Conservation (phyloP, 169 alveolate genomes). For the Plasmodium knowlesi region DNA sequence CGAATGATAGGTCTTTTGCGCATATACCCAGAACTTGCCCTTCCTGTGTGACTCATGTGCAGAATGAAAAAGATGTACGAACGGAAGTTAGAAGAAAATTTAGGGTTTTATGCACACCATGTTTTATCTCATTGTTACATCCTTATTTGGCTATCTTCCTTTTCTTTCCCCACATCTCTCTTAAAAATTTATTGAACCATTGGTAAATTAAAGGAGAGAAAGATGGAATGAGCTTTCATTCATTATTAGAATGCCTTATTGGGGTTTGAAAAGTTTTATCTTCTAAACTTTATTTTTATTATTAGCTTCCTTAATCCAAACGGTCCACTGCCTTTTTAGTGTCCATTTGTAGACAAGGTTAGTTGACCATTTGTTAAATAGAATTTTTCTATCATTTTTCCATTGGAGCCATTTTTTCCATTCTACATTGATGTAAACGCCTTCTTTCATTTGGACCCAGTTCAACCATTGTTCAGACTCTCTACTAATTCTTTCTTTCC, state of each 20-base stretch:
- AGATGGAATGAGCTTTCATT: not conserved
- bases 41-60: not conserved
- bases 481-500: constrained; percentile 18
- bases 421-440: not conserved
- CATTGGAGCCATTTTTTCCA: constrained; percentile 8
- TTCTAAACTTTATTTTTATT: not conserved
- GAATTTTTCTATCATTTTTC: not conserved
- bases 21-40: not conserved
- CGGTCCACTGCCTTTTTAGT: constrained; percentile 6
- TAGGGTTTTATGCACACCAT: not conserved
- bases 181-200: not conserved
- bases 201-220: not conserved
- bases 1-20: not conserved
- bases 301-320: constrained; percentile 4
- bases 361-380: constrained; percentile 18
- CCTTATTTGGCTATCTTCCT: not conserved
- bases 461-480: constrained; percentile 21
- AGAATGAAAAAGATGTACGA: not conserved
- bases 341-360: constrained; percentile 12
- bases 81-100: not conserved
- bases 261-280: not conserved
- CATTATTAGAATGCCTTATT: not conserved
- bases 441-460: constrained; percentile 28
- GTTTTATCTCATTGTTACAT: not conserved
- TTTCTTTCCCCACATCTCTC: not conserved